Evolutionary conservation across 441 rosid genomes (phyloP).

Genomic region (Brassica balearica): DNA sequence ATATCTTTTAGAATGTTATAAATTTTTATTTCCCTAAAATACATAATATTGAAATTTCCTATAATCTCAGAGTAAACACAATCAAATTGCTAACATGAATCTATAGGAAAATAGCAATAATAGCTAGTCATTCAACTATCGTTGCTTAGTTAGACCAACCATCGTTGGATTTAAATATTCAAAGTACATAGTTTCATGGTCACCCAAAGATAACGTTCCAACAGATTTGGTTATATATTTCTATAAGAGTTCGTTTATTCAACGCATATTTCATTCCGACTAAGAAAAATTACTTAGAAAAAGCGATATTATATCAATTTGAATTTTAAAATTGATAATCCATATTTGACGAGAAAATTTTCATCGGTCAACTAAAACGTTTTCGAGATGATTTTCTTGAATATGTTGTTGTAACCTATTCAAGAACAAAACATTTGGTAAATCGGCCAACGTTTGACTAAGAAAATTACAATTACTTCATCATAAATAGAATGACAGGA

Average conservation of each 20-base stretch:
- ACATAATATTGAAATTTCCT: background rate
- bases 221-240: constrained; percentile 2
- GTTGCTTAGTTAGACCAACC: constrained; percentile 12
- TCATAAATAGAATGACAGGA: constrained; percentile 30
- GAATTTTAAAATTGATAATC: constrained; percentile 7
- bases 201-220: background rate
- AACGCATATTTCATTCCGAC: background rate
- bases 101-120: background rate
- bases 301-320: background rate
- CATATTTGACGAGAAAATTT: constrained; percentile 38
- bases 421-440: constrained; percentile 24
- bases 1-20: background rate
- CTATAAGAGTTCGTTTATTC: constrained; percentile 1
- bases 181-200: background rate
- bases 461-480: constrained; percentile 23
- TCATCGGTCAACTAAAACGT: constrained; percentile 36
- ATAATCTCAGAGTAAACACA: background rate
- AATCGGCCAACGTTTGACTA: constrained; percentile 35
- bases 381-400: background rate
- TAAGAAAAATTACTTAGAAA: background rate
- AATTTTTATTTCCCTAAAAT: background rate
- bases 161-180: constrained; percentile 8
- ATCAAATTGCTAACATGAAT: background rate
- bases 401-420: constrained; percentile 28
- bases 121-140: background rate